phyloP scores from a whole-genome alignment of 257 asterid species.

The Avicennia marina region DNA sequence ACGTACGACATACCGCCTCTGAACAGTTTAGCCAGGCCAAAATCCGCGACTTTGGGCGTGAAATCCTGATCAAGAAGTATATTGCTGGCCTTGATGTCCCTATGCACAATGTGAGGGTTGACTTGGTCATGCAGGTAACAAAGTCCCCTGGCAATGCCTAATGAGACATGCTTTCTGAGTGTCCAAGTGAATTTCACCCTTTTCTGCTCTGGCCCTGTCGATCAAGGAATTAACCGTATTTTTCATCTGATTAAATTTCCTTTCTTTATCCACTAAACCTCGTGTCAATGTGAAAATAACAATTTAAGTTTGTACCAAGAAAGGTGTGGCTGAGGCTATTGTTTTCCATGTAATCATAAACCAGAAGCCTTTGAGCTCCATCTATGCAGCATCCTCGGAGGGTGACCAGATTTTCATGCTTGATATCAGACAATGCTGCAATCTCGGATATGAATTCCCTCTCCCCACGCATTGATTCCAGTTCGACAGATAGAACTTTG shows the following conservation, averaged over 20 bases:
- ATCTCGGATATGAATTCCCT: conserved; percentile 68
- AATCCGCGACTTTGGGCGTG: conserved; percentile 69
- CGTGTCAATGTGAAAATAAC: no score
- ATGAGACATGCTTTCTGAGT: conserved; percentile 36
- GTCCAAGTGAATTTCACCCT: conserved; percentile 55
- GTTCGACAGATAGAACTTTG: conserved; percentile 52
- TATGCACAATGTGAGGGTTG: conserved; percentile 62
- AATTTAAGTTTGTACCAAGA: conserved; percentile 41
- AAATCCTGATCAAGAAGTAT: conserved; percentile 61
- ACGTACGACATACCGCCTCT: conserved; percentile 53
- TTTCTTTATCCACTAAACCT: neutral
- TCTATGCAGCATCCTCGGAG: conserved; percentile 67
- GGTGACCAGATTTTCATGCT: conserved; percentile 58
- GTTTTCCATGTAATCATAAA: conserved; percentile 68
- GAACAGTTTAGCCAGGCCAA: conserved; percentile 68
- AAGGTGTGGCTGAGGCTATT: conserved; percentile 53
- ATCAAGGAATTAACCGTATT: conserved; percentile 10
- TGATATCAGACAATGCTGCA: conserved; percentile 56
- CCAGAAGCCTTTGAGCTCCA: conserved; percentile 57
- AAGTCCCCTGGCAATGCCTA: conserved; percentile 67
- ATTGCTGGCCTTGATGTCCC: conserved; percentile 73
- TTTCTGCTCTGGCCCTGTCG: conserved; percentile 45
- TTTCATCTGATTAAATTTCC: neutral
- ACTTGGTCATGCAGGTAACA: conserved; percentile 67
- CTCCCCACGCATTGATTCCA: conserved; percentile 68